A percentile compares a stretch with the other conserved stretches of the same genome.
These are phyloP conservation scores for Globisporangium spinosum DNA, from an alignment of 352 stramenopile species.

Conservation along the genomic window DNA sequence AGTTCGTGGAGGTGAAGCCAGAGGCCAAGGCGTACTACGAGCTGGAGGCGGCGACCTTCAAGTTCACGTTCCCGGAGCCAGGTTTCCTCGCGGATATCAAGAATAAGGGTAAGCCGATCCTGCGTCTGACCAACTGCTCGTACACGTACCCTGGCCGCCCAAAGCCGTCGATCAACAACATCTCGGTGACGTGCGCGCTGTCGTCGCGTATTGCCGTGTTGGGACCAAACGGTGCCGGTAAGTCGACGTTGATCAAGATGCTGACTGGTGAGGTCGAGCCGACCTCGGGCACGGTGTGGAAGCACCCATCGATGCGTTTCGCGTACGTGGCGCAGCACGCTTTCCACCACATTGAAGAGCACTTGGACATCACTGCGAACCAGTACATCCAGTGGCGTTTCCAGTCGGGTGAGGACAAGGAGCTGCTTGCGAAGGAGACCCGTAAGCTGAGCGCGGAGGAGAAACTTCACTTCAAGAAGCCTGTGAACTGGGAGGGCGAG, in stretches of 20 bases:
- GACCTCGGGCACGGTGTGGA: slow-evolving; percentile 69
- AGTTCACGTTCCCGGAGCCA: slow-evolving; percentile 86
- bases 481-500: slow-evolving; percentile 92
- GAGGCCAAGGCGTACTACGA: slow-evolving; percentile 90
- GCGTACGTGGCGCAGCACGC: slow-evolving; percentile 97
- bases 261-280: slow-evolving; percentile 81
- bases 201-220: slow-evolving; percentile 80
- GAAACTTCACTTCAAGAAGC: slow-evolving; percentile 92
- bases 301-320: slow-evolving; percentile 89
- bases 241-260: slow-evolving; percentile 97
- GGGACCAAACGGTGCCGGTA: slow-evolving; percentile 92
- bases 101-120: slow-evolving; percentile 90
- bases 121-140: slow-evolving; percentile 84
- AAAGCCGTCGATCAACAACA: slow-evolving; percentile 84
- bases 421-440: slow-evolving; percentile 90
- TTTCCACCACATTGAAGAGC: slow-evolving; percentile 97
- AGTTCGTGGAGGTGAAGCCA: slow-evolving; percentile 84
- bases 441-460: slow-evolving; percentile 91
- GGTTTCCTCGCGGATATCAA: slow-evolving; percentile 89
- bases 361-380: slow-evolving; percentile 94
- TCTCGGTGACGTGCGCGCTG: slow-evolving; percentile 75
- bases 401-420: slow-evolving; percentile 88
- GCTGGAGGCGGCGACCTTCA: slow-evolving; percentile 77
- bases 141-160: slow-evolving; percentile 77
- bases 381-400: slow-evolving; percentile 98